These are phyloP conservation scores for Fusarium musae DNA, from an alignment of 2,329 filamentous ascomycete species.

Conservation along the genomic window DNA sequence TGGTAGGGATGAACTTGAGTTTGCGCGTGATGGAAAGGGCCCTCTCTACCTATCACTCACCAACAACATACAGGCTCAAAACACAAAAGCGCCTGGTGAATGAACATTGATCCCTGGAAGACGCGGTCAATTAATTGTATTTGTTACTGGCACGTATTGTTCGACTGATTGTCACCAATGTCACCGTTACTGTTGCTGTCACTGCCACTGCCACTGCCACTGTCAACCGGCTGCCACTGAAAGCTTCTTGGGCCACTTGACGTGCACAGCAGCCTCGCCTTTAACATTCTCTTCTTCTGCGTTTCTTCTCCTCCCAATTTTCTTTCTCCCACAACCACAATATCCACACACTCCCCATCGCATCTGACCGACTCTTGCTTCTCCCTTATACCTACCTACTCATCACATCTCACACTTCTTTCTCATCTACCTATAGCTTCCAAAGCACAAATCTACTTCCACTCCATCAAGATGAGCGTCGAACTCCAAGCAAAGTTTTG, in stretches of 20 bases:
- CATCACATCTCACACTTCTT: background rate
- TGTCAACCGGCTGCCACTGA: slow-evolving; percentile 5
- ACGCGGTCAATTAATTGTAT: background rate
- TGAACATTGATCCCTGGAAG: background rate
- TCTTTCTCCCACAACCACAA: background rate
- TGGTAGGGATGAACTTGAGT: background rate
- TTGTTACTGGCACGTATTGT: background rate
- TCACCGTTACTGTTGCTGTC: background rate
- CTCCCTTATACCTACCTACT: too few species aligned
- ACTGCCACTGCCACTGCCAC: background rate
- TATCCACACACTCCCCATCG: background rate
- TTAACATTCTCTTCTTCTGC: background rate
- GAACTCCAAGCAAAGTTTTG: background rate
- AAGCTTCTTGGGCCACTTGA: background rate
- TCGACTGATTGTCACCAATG: background rate
- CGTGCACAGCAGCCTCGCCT: background rate
- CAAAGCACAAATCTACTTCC: background rate
- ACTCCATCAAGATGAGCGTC: background rate
- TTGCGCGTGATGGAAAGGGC: background rate
- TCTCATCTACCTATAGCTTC: background rate
- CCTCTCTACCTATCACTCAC: background rate
- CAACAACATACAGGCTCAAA: background rate
- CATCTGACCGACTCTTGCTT: background rate
- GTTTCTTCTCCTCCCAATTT: background rate
- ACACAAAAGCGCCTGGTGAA: background rate